These are phyloP conservation scores for Clarkia xantiana DNA, from an alignment of 345 rosid species.

Conservation along the genomic window DNA sequence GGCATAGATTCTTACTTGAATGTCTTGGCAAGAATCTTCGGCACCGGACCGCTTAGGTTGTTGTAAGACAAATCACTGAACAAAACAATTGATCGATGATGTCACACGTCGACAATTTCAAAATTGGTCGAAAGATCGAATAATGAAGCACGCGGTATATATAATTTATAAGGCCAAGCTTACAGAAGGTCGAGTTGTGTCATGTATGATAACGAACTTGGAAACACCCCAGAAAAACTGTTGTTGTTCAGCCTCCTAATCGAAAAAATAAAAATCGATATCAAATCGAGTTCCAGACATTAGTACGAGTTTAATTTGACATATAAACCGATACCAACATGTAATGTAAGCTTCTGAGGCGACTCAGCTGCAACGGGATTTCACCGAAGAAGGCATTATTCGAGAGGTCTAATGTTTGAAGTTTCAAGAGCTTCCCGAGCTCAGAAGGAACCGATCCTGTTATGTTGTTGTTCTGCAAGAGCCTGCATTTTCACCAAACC, in stretches of 20 bases:
- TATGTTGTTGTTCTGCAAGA: constrained; percentile 71
- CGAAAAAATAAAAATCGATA: background rate
- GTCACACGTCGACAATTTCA: background rate
- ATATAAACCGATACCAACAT: constrained; percentile 31
- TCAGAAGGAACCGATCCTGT: constrained; percentile 70
- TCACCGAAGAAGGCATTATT: constrained; percentile 52
- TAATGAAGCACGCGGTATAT: background rate
- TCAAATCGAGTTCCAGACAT: background rate
- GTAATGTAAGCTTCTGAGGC: constrained; percentile 54
- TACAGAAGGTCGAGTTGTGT: constrained; percentile 79
- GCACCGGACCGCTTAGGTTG: constrained; percentile 76
- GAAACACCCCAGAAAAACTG: constrained; percentile 60
- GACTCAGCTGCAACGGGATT: constrained; percentile 54
- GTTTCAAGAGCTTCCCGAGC: constrained; percentile 56
- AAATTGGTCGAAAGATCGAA: background rate
- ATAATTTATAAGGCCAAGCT: constrained; percentile 11
- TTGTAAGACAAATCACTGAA: constrained; percentile 84
- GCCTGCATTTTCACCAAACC: constrained; percentile 6
- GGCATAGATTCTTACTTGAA: constrained; percentile 40
- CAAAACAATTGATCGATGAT: background rate
- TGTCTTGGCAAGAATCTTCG: constrained; percentile 76
- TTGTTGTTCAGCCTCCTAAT: constrained; percentile 87
- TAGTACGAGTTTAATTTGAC: background rate
- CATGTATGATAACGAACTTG: constrained; percentile 59
- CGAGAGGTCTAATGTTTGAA: constrained; percentile 86